Evolutionary conservation across 2,329 filamentous ascomycete species (phyloP).

Genomic region (Acarospora socialis): DNA sequence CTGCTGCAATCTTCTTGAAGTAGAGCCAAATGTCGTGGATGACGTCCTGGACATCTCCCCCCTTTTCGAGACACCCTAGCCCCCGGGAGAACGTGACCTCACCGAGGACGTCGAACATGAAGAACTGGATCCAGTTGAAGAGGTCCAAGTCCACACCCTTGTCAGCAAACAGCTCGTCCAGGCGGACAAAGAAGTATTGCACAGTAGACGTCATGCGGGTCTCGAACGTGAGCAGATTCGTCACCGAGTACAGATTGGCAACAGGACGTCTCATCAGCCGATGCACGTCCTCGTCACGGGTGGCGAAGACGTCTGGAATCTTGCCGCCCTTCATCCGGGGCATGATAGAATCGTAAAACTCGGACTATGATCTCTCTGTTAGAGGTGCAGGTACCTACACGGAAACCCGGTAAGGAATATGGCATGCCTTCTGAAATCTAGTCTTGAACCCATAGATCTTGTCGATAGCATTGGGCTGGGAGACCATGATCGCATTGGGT

Average conservation of each 20-base stretch:
- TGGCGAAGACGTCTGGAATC: not conserved
- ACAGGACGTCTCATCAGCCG: not conserved
- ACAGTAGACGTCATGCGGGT: conserved; percentile 19
- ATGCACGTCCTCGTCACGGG: not conserved
- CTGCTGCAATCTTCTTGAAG: conserved; percentile 18
- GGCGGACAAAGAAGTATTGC: conserved; percentile 14
- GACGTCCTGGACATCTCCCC: conserved; percentile 21
- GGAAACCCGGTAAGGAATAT: no score
- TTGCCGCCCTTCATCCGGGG: not conserved
- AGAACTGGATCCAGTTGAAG: conserved; percentile 22
- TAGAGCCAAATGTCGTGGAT: conserved; percentile 18
- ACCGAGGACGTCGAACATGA: conserved; percentile 25
- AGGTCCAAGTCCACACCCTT: conserved; percentile 17
- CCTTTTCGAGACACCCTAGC: conserved; percentile 22
- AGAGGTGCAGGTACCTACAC: no score
- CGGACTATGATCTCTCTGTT: no score
- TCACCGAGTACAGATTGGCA: not conserved
- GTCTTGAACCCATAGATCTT: conserved; percentile 13
- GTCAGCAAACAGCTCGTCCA: conserved; percentile 17
- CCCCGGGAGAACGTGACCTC: conserved; percentile 23
- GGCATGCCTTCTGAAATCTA: conserved; percentile 9
- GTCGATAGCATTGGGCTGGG: conserved; percentile 15
- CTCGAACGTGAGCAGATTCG: not conserved
- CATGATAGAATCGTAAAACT: not conserved
- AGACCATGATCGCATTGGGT: conserved; percentile 20